These are phyloP conservation scores for Ogataea glucozyma DNA, from an alignment of 805 yeast species.

Conservation along the genomic window DNA sequence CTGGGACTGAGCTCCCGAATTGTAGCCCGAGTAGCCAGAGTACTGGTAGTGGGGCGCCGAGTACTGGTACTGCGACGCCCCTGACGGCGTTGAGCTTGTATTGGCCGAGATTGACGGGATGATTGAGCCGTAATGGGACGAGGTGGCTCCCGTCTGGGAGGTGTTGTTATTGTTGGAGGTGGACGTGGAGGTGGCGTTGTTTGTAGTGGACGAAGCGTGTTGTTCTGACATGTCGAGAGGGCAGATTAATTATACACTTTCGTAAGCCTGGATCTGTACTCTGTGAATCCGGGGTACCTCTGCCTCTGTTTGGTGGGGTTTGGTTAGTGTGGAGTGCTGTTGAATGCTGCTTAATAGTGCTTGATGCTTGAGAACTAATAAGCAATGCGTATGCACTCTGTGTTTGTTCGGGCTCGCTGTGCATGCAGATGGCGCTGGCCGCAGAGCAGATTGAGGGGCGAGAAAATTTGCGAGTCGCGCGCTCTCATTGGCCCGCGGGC, in stretches of 20 bases:
- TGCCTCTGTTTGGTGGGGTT: no score
- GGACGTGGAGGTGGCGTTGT: conserved; percentile 16
- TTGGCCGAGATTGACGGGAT: conserved; percentile 20
- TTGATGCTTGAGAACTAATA: conserved; percentile 16
- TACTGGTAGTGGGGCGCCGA: conserved; percentile 27
- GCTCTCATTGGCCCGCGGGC: no score
- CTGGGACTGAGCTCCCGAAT: conserved; percentile 14
- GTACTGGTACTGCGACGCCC: conserved; percentile 24
- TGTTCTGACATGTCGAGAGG: conserved; percentile 21
- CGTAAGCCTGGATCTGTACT: no score
- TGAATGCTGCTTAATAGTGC: conserved; percentile 4
- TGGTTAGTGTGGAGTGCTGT: neutral
- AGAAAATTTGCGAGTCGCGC: no score
- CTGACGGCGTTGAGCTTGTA: conserved; percentile 12
- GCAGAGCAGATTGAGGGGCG: no score
- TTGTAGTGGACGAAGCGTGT: conserved; percentile 18
- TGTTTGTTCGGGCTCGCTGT: conserved; percentile 14
- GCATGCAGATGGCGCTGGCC: conserved; percentile 16
- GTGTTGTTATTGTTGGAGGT: conserved; percentile 11
- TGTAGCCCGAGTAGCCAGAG: conserved; percentile 20
- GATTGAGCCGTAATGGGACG: conserved; percentile 17
- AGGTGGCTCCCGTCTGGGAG: conserved; percentile 15
- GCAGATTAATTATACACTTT: no score
- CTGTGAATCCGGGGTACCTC: no score
- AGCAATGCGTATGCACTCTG: conserved; percentile 19